Percentiles rank a stretch among this genome's conserved stretches.
These are phyloP conservation scores for Tetracladium marchalianum DNA, from an alignment of 495 filamentous ascomycete species.

Conservation along the genomic window DNA sequence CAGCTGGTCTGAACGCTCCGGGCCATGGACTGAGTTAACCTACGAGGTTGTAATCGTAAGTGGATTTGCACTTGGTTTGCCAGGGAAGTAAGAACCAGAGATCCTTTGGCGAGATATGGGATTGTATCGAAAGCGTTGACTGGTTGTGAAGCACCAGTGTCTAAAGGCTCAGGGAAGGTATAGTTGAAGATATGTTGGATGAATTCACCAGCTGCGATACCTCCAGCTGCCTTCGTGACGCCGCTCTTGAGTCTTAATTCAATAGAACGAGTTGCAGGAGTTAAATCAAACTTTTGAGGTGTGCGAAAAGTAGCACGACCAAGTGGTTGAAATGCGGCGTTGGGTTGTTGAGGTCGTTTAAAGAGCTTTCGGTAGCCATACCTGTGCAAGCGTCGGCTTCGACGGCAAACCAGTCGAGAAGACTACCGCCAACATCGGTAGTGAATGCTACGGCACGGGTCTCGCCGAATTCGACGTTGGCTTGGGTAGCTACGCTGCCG, in stretches of 20 bases:
- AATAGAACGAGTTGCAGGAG: background rate
- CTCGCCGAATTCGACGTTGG: background rate
- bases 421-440: background rate
- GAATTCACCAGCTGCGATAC: background rate
- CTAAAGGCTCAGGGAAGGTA: background rate
- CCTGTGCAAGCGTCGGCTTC: background rate
- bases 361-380: background rate
- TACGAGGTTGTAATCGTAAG: conserved; percentile 10
- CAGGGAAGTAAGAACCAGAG: background rate
- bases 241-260: background rate
- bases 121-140: background rate
- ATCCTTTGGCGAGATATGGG: background rate
- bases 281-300: background rate
- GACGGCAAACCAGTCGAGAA: background rate
- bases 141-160: background rate
- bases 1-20: background rate
- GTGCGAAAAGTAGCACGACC: background rate
- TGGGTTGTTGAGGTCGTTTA: background rate
- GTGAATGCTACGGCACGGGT: background rate
- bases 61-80: conserved; percentile 5
- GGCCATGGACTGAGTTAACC: background rate
- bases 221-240: background rate
- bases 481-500: background rate
- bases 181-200: background rate
- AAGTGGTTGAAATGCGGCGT: background rate